Evolutionary conservation across 805 yeast species (phyloP).

Genomic region (Henningerozyma blattae): DNA sequence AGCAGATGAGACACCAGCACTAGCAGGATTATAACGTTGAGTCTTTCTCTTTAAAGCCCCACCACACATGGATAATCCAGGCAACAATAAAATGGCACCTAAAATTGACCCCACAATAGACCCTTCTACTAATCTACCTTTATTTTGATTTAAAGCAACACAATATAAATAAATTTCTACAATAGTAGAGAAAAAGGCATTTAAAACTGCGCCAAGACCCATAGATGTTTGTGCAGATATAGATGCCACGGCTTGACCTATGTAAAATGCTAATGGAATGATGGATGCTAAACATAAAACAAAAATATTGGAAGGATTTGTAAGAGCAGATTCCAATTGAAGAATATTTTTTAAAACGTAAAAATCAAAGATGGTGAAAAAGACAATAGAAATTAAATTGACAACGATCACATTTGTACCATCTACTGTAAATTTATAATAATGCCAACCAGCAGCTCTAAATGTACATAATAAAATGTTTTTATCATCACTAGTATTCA

Average conservation of each 20-base stretch:
- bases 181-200: slow-evolving; percentile 92
- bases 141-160: slow-evolving; percentile 76
- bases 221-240: slow-evolving; percentile 96
- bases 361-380: slow-evolving; percentile 73
- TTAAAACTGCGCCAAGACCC: slow-evolving; percentile 98
- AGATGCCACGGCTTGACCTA: slow-evolving; percentile 99
- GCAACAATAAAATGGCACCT: slow-evolving; percentile 83
- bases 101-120: slow-evolving; percentile 87
- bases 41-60: slow-evolving; percentile 91
- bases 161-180: slow-evolving; percentile 89
- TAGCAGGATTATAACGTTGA: slow-evolving; percentile 87
- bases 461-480: slow-evolving; percentile 78
- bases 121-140: slow-evolving; percentile 89
- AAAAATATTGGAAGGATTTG: slow-evolving; percentile 58
- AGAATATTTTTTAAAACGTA: slow-evolving; percentile 44
- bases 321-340: slow-evolving; percentile 23
- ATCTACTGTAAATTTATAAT: slow-evolving; percentile 90
- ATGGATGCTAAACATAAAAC: slow-evolving; percentile 70
- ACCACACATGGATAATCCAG: slow-evolving; percentile 95
- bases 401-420: slow-evolving; percentile 92
- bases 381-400: slow-evolving; percentile 67
- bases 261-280: slow-evolving; percentile 89
- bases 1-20: slow-evolving; percentile 95
- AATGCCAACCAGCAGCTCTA: slow-evolving; percentile 83
- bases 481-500: slow-evolving; percentile 25